Evolutionary conservation across 108 stramenopile species (phyloP).

Genomic region (Seminavis robusta): DNA sequence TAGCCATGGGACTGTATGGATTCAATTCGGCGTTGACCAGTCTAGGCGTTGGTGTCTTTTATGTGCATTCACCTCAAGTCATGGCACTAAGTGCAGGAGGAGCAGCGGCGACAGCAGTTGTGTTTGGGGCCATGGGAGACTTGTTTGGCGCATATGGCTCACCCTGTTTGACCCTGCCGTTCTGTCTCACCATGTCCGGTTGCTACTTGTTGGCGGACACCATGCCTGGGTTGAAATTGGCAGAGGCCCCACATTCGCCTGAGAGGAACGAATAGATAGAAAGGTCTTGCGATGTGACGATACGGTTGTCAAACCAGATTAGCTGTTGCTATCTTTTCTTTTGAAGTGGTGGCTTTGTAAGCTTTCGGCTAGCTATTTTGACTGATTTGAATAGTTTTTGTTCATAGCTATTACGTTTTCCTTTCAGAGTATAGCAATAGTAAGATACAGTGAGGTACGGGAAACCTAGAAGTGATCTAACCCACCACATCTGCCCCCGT

Average conservation of each 20-base stretch:
- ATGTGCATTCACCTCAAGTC: slow-evolving; percentile 50
- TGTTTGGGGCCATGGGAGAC: slow-evolving; percentile 67
- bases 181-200: slow-evolving; percentile 64
- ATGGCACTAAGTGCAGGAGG: slow-evolving; percentile 49
- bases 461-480: no score
- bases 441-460: no score
- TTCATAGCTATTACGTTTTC: no score
- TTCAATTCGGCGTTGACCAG: slow-evolving; percentile 73
- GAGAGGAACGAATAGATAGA: no score
- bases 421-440: no score
- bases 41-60: slow-evolving; percentile 77
- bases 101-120: slow-evolving; percentile 61
- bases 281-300: no score
- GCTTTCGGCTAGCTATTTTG: no score
- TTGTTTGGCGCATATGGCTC: slow-evolving; percentile 52
- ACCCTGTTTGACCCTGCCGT: slow-evolving; percentile 76
- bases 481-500: no score
- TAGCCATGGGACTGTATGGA: slow-evolving; percentile 65
- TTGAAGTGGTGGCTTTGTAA: no score
- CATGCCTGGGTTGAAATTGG: slow-evolving; percentile 46
- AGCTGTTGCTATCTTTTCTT: no score
- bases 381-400: no score
- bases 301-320: no score
- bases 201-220: slow-evolving; percentile 60
- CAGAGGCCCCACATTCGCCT: slow-evolving; percentile 66